Conservation (phyloP, 768 basidiomycete genomes). For the Clavulina sp. region DNA sequence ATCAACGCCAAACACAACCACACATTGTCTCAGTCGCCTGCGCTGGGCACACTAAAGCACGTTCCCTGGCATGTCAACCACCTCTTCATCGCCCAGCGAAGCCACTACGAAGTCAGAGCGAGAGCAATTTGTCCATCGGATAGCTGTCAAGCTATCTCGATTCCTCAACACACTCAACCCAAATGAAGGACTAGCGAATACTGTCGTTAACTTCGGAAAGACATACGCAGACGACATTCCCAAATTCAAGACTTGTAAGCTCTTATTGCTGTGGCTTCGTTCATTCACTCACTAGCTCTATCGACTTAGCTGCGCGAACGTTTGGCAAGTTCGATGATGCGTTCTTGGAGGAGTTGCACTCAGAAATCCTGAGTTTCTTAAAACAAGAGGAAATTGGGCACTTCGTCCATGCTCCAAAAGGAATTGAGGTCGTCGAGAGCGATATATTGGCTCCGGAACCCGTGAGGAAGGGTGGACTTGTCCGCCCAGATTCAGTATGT, state of each 20-base stretch:
- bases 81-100: background rate
- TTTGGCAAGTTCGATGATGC: constrained; percentile 79
- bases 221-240: constrained; percentile 32
- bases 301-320: constrained; percentile 40
- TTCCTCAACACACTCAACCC: constrained; percentile 65
- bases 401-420: constrained; percentile 29
- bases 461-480: constrained; percentile 58
- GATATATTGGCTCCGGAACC: constrained; percentile 76
- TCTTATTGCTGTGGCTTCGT: background rate
- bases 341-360: constrained; percentile 61
- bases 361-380: constrained; percentile 56
- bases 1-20: no score
- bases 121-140: constrained; percentile 36
- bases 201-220: constrained; percentile 67
- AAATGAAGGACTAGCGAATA: constrained; percentile 62
- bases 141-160: constrained; percentile 66
- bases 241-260: constrained; percentile 51
- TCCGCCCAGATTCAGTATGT: constrained; percentile 45
- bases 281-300: constrained; percentile 1
- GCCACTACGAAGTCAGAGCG: background rate
- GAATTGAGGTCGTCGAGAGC: constrained; percentile 59
- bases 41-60: no score
- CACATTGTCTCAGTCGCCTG: no score
- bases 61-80: no score
- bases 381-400: constrained; percentile 42